phyloP scores from a whole-genome alignment of 176 grass and related monocot species.

The Ampelocalamus luodianensis region DNA sequence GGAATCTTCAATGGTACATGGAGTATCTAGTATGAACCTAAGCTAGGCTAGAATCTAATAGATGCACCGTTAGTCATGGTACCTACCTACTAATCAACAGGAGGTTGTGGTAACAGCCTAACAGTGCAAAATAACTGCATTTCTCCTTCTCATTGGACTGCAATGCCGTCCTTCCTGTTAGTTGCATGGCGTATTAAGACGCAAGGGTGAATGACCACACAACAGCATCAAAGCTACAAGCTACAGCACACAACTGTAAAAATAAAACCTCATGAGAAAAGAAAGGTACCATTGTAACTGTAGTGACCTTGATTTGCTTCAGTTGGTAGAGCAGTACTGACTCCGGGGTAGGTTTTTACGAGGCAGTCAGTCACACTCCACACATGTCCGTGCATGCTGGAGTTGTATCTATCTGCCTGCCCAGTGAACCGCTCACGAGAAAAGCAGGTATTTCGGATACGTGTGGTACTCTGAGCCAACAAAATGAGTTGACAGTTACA shows the following conservation, averaged over 20 bases:
- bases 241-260: not conserved
- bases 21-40: not conserved
- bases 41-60: not conserved
- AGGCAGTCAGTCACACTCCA: not conserved
- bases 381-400: not conserved
- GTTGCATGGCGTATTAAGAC: not conserved
- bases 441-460: not conserved
- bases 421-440: constrained; percentile 15
- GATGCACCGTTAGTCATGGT: not conserved
- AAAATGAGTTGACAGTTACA: not conserved
- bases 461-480: not conserved
- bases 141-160: not conserved
- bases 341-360: not conserved
- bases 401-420: not conserved
- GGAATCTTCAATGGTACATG: not conserved
- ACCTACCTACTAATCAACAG: not conserved
- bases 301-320: not conserved
- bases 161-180: not conserved
- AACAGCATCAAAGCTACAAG: not conserved
- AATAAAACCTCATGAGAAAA: too few species aligned
- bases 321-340: not conserved
- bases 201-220: not conserved
- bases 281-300: not conserved
- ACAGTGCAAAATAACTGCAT: not conserved
- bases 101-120: not conserved